Evolutionary conservation across 2,329 filamentous ascomycete genomes (phyloP).

Genomic region (Phoma sp.): DNA sequence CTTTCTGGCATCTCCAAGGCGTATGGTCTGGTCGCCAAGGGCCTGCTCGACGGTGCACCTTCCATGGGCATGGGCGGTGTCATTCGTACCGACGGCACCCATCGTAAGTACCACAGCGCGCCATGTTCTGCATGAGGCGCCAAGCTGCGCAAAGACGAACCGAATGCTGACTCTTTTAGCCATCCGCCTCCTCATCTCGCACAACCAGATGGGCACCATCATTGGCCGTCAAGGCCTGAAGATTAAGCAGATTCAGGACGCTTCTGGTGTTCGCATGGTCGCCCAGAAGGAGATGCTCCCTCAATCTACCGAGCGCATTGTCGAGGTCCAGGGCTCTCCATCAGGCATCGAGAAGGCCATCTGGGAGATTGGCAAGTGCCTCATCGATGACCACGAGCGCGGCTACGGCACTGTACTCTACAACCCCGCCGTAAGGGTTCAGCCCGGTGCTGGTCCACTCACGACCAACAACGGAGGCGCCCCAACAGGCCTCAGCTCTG

Average conservation of each 20-base stretch:
- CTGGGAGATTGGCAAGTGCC: conserved; percentile 99
- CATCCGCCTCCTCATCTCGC: conserved; percentile 96
- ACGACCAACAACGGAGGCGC: conserved; percentile 59
- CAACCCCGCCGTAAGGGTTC: conserved; percentile 92
- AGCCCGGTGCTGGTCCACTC: conserved; percentile 63
- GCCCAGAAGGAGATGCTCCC: conserved; percentile 99
- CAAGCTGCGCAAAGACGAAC: background rate
- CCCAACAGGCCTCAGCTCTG: conserved; percentile 61
- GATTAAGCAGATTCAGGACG: conserved; percentile 99
- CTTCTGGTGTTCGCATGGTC: conserved; percentile 96
- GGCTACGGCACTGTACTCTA: conserved; percentile 97
- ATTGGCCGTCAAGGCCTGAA: conserved; percentile 95
- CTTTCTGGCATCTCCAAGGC: conserved; percentile 89
- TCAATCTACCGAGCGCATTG: conserved; percentile 96
- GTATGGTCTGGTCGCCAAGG: conserved; percentile 90
- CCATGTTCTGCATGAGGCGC: background rate
- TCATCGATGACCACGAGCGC: conserved; percentile 97
- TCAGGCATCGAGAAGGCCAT: conserved; percentile 94
- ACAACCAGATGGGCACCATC: conserved; percentile 99
- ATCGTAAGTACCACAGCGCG: conserved; percentile 70
- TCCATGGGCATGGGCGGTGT: conserved; percentile 96
- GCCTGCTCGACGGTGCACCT: conserved; percentile 89
- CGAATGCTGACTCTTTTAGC: conserved; percentile 61
- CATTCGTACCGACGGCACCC: conserved; percentile 82
- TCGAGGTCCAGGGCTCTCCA: conserved; percentile 93